These are phyloP conservation scores for Lupinus albus DNA, from an alignment of 306 rosid genomes.

Conservation along the genomic window DNA sequence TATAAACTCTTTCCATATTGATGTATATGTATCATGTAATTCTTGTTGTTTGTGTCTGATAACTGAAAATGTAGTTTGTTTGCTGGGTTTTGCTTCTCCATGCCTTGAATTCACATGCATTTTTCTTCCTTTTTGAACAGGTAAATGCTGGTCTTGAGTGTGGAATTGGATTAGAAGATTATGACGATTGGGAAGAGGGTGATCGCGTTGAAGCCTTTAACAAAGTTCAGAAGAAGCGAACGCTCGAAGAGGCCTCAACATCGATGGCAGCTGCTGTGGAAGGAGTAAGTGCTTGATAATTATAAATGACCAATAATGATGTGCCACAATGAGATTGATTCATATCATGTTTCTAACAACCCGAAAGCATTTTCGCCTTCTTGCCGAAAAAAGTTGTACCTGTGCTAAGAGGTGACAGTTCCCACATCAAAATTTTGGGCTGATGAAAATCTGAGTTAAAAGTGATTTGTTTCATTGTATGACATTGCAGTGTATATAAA, in stretches of 20 bases:
- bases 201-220: conserved; percentile 74
- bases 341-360: conserved; percentile 23
- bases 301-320: conserved; percentile 45
- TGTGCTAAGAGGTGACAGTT: conserved; percentile 32
- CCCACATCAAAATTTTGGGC: conserved; percentile 39
- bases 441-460: conserved; percentile 41
- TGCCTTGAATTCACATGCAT: conserved; percentile 32
- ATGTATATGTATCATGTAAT: no score
- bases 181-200: conserved; percentile 81
- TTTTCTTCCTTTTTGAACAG: conserved; percentile 50
- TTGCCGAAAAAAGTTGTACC: neutral
- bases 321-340: conserved; percentile 35
- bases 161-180: conserved; percentile 84
- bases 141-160: conserved; percentile 95
- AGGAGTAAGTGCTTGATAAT: conserved; percentile 56
- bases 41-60: no score
- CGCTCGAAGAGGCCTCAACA: conserved; percentile 96
- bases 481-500: conserved; percentile 69
- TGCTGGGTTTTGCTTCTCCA: neutral
- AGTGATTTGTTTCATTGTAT: conserved; percentile 47
- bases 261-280: conserved; percentile 91
- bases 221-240: conserved; percentile 74
- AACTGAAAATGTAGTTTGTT: neutral
- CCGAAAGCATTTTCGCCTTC: conserved; percentile 26
- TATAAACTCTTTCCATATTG: no score